Evolutionary conservation across 345 rosid species (phyloP).

Genomic region (Euphorbia tirucalli): DNA sequence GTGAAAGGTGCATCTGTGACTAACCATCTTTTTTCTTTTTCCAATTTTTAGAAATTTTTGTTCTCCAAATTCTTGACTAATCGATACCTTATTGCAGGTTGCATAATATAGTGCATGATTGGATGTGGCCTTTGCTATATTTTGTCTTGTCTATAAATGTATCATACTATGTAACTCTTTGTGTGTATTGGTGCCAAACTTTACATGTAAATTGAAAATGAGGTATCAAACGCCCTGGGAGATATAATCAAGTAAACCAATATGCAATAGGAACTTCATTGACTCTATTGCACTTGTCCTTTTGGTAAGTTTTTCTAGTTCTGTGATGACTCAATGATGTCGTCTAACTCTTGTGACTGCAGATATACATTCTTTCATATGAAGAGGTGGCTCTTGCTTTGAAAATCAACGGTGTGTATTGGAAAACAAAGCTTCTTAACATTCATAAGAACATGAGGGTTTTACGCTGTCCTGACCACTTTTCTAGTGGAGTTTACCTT

Average conservation of each 20-base stretch:
- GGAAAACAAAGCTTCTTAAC: slow-evolving; percentile 89
- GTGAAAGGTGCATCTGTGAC: background rate
- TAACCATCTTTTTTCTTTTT: background rate
- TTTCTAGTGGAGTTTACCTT: slow-evolving; percentile 87
- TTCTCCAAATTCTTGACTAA: background rate
- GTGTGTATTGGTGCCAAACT: slow-evolving; percentile 2
- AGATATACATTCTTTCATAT: slow-evolving; percentile 95
- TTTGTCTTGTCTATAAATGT: background rate
- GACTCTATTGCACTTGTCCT: no score
- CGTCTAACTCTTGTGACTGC: slow-evolving; percentile 30
- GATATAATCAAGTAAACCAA: no score
- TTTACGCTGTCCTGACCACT: slow-evolving; percentile 94
- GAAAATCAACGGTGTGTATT: slow-evolving; percentile 91
- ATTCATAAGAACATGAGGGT: slow-evolving; percentile 98
- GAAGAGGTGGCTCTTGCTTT: slow-evolving; percentile 98
- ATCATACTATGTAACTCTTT: background rate
- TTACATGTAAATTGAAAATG: no score
- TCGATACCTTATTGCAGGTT: no score
- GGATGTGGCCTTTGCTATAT: background rate
- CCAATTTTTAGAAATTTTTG: background rate
- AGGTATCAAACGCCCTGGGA: no score
- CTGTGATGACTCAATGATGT: no score
- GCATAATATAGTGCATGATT: background rate
- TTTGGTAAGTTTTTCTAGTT: no score
- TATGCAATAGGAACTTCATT: no score